Conservation (phyloP, 495 filamentous ascomycete species). For the Podospora tetraspora region DNA sequence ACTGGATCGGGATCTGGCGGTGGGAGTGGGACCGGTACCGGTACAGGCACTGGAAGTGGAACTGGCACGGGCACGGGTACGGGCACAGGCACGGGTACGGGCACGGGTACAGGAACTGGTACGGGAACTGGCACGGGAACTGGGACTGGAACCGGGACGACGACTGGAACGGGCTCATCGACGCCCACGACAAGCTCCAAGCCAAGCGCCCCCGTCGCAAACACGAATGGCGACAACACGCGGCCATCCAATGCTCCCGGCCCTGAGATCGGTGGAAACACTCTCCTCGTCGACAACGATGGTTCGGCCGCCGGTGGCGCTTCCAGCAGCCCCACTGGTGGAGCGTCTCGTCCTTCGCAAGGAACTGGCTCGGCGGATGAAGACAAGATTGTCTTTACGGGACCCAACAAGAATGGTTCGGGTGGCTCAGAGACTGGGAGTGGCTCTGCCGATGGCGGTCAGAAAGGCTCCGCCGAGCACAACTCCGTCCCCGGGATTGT, state of each 20-base stretch:
- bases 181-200: neutral
- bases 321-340: neutral
- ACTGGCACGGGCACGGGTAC: conserved; percentile 10
- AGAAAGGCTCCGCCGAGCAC: neutral
- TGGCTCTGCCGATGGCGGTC: neutral
- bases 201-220: neutral
- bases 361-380: neutral
- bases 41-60: conserved; percentile 1
- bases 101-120: neutral
- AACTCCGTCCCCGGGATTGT: conserved; percentile 21
- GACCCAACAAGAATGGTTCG: neutral
- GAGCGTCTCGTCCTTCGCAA: neutral
- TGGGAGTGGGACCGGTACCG: conserved; percentile 5
- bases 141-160: conserved; percentile 1
- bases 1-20: conserved; percentile 8
- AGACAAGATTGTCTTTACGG: neutral
- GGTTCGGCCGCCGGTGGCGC: conserved; percentile 1
- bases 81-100: conserved; percentile 1
- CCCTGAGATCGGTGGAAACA: conserved; percentile 6
- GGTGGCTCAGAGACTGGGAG: neutral
- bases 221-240: neutral
- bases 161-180: neutral
- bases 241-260: neutral
- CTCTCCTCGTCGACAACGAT: conserved; percentile 1
- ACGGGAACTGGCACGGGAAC: neutral